These are phyloP conservation scores for Sugiyamaella paludigena DNA, from an alignment of 1,139 yeast species.

Conservation along the genomic window DNA sequence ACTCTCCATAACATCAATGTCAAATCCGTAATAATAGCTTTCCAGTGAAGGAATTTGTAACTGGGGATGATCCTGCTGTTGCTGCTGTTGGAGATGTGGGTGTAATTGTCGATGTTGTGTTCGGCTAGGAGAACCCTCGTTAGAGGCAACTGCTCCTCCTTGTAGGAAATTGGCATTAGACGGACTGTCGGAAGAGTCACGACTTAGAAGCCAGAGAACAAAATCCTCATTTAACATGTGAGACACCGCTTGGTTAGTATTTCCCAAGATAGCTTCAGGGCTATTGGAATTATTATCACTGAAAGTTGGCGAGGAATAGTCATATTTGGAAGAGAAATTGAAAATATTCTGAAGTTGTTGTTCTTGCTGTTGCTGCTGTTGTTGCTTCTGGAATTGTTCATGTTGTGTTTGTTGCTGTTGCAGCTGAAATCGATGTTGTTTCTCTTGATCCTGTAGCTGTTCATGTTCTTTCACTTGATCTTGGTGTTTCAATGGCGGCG, in stretches of 20 bases:
- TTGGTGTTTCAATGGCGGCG: background rate
- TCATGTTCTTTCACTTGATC: conserved; percentile 1
- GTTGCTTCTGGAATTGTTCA: background rate
- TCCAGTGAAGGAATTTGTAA: background rate
- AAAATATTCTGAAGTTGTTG: background rate
- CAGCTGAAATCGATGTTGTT: background rate
- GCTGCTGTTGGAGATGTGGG: conserved; percentile 1
- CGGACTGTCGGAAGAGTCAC: conserved; percentile 5
- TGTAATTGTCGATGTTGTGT: background rate
- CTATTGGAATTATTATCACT: conserved; percentile 22
- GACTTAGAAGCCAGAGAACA: conserved; percentile 27
- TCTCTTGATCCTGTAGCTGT: background rate
- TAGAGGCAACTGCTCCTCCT: too few species aligned
- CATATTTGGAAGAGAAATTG: conserved; percentile 9
- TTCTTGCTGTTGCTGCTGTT: background rate
- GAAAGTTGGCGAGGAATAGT: conserved; percentile 19
- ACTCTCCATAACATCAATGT: conserved; percentile 1
- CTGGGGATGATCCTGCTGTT: too few species aligned
- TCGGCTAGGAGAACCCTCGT: background rate
- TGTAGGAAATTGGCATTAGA: background rate
- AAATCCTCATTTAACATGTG: conserved; percentile 29
- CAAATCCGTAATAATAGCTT: conserved; percentile 2
- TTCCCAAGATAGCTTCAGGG: conserved; percentile 29
- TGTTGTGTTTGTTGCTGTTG: background rate
- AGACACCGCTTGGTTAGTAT: conserved; percentile 27